These are phyloP conservation scores for Jatropha multifida DNA, from an alignment of 441 rosid species.

Conservation along the genomic window DNA sequence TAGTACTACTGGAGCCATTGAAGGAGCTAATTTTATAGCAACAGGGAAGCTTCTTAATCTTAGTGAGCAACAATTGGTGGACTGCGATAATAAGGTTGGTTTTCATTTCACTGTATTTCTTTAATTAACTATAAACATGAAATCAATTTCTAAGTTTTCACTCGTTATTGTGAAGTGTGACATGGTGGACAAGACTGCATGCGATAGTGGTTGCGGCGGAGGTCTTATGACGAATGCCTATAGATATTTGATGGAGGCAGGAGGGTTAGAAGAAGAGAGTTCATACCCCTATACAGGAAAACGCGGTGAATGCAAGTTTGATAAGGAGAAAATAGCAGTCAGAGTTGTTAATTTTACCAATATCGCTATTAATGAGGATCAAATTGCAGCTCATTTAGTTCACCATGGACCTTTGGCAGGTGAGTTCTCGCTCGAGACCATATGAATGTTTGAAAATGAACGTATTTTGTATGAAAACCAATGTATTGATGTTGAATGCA, in stretches of 20 bases:
- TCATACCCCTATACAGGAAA: constrained; percentile 67
- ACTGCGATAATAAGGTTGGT: constrained; percentile 65
- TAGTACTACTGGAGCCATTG: constrained; percentile 79
- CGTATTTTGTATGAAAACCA: no score
- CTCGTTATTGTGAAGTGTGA: constrained; percentile 48
- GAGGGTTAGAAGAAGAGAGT: constrained; percentile 70
- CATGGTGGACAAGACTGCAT: constrained; percentile 45
- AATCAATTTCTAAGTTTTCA: not conserved
- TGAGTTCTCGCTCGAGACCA: constrained; percentile 16
- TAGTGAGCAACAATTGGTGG: constrained; percentile 87
- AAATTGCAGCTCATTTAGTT: constrained; percentile 71
- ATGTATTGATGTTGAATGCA: constrained; percentile 10
- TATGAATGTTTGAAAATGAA: not conserved
- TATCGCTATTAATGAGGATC: constrained; percentile 62
- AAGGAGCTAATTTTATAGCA: constrained; percentile 74
- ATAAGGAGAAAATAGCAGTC: constrained; percentile 49
- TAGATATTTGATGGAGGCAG: constrained; percentile 63
- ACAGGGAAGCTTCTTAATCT: constrained; percentile 80
- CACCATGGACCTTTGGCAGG: constrained; percentile 81
- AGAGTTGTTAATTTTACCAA: constrained; percentile 57
- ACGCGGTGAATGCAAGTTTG: constrained; percentile 58
- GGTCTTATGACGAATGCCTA: constrained; percentile 93
- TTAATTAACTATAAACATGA: no score
- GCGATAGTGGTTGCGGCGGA: constrained; percentile 78
- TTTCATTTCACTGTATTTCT: not conserved